These are phyloP conservation scores for Apophysomyces variabilis DNA, from an alignment of 371 early-diverging fungal species.

Conservation along the genomic window DNA sequence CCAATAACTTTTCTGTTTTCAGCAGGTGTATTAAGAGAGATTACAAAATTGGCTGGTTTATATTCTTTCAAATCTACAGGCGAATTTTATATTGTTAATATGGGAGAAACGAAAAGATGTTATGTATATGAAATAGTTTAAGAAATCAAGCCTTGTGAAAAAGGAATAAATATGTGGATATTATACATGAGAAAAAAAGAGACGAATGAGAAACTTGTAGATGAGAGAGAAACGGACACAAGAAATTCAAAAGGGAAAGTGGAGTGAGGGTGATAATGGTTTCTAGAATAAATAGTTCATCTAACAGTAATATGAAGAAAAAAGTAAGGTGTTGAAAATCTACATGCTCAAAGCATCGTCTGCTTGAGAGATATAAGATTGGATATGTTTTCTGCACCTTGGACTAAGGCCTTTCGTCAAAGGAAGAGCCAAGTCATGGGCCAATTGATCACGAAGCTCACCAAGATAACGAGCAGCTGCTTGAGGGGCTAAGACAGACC, in stretches of 20 bases:
- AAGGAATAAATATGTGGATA: background rate
- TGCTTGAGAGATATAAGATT: slow-evolving; percentile 30
- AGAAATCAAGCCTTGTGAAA: background rate
- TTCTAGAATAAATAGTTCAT: background rate
- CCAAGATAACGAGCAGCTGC: slow-evolving; percentile 24
- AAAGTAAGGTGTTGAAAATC: background rate
- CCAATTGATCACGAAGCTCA: slow-evolving; percentile 27
- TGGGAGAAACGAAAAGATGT: background rate
- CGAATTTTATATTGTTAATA: background rate
- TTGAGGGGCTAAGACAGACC: slow-evolving; percentile 18
- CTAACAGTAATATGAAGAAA: background rate
- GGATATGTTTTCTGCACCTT: slow-evolving; percentile 26
- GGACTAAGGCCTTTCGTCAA: slow-evolving; percentile 16
- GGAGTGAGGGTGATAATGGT: background rate
- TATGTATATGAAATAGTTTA: background rate
- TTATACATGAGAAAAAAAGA: slow-evolving; percentile 1
- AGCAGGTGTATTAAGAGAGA: too few species aligned
- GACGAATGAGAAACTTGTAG: background rate
- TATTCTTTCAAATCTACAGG: slow-evolving; percentile 6
- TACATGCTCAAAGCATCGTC: slow-evolving; percentile 34
- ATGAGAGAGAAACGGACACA: slow-evolving; percentile 1
- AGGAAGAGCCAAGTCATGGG: slow-evolving; percentile 26
- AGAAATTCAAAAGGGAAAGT: background rate
- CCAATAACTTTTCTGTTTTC: too few species aligned
- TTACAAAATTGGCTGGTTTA: background rate